A percentile compares a stretch with the other conserved stretches of the same genome.
Conservation (phyloP, 176 grass and related monocot species). For the Dendrocalamus sinicus region DNA sequence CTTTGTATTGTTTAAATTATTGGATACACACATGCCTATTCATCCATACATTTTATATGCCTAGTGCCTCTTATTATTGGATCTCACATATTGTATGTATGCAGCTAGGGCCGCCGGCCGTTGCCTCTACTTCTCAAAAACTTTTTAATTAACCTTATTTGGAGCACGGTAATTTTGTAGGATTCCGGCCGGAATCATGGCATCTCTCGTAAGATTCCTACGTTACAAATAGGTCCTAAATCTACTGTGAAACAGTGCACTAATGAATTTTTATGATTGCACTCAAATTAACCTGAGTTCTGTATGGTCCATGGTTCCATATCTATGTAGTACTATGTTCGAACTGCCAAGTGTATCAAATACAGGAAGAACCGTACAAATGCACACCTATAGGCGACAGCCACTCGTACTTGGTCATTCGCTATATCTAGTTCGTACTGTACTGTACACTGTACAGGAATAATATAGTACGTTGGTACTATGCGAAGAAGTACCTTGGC, state of each 20-base stretch:
- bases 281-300: background rate
- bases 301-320: background rate
- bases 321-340: background rate
- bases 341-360: background rate
- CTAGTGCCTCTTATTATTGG: constrained; percentile 29
- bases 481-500: constrained; percentile 44
- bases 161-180: background rate
- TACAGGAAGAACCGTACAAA: background rate
- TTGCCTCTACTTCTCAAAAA: background rate
- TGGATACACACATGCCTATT: constrained; percentile 34
- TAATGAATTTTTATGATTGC: background rate
- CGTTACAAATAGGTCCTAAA: background rate
- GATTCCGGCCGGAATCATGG: background rate
- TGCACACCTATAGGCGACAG: background rate
- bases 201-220: background rate
- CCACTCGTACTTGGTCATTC: background rate
- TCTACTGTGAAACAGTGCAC: background rate
- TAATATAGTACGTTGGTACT: background rate
- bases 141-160: background rate
- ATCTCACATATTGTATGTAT: background rate
- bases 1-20: constrained; percentile 25
- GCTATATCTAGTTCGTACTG: background rate
- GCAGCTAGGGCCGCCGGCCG: background rate
- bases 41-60: background rate
- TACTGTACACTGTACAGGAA: background rate